Base-by-base conservation (phyloP, 495 filamentous ascomycete species). In the Paragyromitra xinjiangensis region DNA sequence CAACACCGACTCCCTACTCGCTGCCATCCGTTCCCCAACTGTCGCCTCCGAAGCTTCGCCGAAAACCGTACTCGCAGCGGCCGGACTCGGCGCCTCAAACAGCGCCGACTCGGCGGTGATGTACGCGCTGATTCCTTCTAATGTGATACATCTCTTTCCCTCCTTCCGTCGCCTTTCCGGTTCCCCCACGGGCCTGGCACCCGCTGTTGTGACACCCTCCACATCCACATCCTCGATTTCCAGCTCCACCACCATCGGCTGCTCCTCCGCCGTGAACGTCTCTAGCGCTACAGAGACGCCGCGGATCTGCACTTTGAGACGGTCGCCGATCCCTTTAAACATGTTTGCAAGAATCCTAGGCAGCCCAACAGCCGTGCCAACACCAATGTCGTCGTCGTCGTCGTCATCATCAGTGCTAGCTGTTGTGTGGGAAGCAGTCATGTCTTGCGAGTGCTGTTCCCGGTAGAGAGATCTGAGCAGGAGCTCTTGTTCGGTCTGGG, bases 301-400 rank as follows among this genome's bases (percentile, higher is more conserved):
- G 55, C 86, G 87, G 50, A 97, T 87, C 40, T 86, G 86, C 19
- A 98, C 83, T 83, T 93, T 88, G 29, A 97, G 83, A 50, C 94
- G 89, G 81, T 98, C 93, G 42, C 89, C 85, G 69, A 98, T 89
- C 5, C 94, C 94, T 82, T 93, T 91, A 0, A 98, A 83, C 78
- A 96, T 95, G 29, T 88, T 90, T 9, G 93, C 90, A 14, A 99
- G 86, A 78, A 98, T 95, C 2, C 85, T 88, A 9, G 96, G 96
- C 7, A 98, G 84, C 1, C 91, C 91, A 14, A 96, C 80, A 0
- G 87, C 85, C 70, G 93, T 90, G 14, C 91, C 93, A 53, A 90
- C 90, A 22, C 96, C 96, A 24, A 92, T 77, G 1, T 88, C 86
- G 16, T 87, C 83, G 44, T 92, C 91, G 8, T 88, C 84, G n/a